Percentiles rank a stretch among this genome's conserved stretches.
Evolutionary conservation across 2,329 filamentous ascomycete genomes (phyloP).

Genomic region (Pyrenochaeta sp.): DNA sequence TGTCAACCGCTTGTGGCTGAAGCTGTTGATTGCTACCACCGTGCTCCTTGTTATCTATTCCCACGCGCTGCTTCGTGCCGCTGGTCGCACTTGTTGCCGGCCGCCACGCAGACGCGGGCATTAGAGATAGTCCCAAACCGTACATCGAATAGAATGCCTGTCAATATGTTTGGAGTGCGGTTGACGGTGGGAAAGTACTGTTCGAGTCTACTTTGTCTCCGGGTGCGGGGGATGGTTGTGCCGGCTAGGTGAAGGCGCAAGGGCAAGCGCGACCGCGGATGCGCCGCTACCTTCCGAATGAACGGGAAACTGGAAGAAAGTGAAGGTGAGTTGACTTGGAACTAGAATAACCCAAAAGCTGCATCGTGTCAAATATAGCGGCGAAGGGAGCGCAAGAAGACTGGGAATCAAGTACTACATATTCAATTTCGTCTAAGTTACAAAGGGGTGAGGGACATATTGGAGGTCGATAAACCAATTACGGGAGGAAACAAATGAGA

Average conservation of each 20-base stretch:
- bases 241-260: neutral
- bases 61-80: neutral
- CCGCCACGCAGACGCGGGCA: neutral
- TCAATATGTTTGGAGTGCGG: neutral
- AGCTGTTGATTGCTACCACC: neutral
- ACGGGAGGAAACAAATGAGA: slow-evolving; percentile 17
- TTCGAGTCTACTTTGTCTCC: no score
- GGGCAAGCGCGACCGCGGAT: neutral
- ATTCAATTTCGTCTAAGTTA: slow-evolving; percentile 22
- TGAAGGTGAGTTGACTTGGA: neutral
- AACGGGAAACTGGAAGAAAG: neutral
- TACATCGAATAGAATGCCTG: neutral
- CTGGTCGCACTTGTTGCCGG: neutral
- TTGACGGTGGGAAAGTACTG: neutral
- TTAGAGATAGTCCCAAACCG: neutral
- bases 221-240: neutral
- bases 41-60: no score
- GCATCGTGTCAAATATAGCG: neutral
- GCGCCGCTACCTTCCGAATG: neutral
- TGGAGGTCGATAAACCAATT: slow-evolving; percentile 16
- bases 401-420: slow-evolving; percentile 6
- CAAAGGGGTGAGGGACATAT: slow-evolving; percentile 16
- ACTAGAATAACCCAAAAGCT: neutral
- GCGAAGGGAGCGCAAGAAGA: neutral
- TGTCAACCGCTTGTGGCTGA: neutral